These are phyloP conservation scores for Urostyla sp. DNA, from an alignment of 73 alveolate species.

Conservation along the genomic window DNA sequence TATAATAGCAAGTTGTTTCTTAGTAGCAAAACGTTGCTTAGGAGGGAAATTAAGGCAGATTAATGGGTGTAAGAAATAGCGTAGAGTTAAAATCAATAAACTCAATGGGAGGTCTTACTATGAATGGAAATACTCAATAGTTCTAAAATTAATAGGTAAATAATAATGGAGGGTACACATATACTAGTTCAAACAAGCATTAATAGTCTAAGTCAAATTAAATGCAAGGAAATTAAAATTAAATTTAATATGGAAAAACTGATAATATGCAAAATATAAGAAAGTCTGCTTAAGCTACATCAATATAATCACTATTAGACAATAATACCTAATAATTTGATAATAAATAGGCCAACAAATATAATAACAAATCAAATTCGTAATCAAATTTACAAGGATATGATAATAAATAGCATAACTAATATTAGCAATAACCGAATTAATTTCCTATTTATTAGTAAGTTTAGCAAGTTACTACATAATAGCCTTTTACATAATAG, in stretches of 20 bases:
- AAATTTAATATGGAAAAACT: background rate
- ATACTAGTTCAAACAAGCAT: constrained; percentile 6
- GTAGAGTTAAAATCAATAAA: constrained; percentile 46
- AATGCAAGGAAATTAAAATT: background rate
- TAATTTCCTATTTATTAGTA: too few relatives aligned
- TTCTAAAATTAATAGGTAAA: too few relatives aligned
- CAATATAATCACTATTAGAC: constrained; percentile 36
- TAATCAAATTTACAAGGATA: too few relatives aligned
- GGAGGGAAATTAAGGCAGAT: constrained; percentile 26
- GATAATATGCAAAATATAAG: constrained; percentile 31
- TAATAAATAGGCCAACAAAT: background rate
- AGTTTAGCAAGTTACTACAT: too few relatives aligned
- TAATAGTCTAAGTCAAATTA: background rate
- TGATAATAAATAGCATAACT: too few relatives aligned
- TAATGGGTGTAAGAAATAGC: constrained; percentile 50
- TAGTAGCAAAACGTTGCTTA: background rate
- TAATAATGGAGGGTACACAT: background rate
- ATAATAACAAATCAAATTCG: constrained; percentile 17
- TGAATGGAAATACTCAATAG: background rate
- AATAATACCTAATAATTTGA: constrained; percentile 12
- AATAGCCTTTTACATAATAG: too few relatives aligned
- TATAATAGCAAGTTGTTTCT: too few relatives aligned
- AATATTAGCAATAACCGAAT: too few relatives aligned
- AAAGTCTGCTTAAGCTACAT: constrained; percentile 36
- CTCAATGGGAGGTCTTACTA: constrained; percentile 27